Evolutionary conservation across 2,329 filamentous ascomycete genomes (phyloP), one percentile per base, ranked within the genome.

Genomic region (Trichophyton benhamiae): DNA sequence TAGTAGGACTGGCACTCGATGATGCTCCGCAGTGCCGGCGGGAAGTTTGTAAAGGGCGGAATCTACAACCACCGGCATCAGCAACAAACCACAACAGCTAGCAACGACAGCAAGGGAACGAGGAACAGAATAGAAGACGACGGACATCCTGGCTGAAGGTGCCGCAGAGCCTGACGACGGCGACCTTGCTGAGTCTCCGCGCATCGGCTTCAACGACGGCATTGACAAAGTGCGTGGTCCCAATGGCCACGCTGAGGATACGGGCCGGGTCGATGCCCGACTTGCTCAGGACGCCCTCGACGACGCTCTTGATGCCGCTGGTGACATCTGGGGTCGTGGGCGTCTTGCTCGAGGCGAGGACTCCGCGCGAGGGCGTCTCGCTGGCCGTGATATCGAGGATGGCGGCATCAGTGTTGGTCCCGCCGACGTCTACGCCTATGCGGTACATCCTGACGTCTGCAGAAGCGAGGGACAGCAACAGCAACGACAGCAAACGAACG

Each of bases 301-400:
- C 78, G n/a, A 78, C 77, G 8, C 68, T 66, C 63, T 77, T 73
- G 30, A 82, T 79, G 20, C 79, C 80, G 58, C 71, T 73, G 41
- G 79, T 80, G 42, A 80, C 78, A 66, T 81, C 76, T n/a, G 72
- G 65, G 1, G 78, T 81, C 0, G 79, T 82, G 0, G 77, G 70
- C 2, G 78, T 75, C 67, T 82, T 82, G 68, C 76, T 72, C 15
- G 76, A 79, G 3, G 78, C 77, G 3, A 78, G 66, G 7, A 80
- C 75, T 22, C 77, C 76, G 46, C 75, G 73, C 17, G 69, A 70
- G 2, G 72, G 68, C 17, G 66, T 67, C 58, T 73, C 67, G 33
- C 67, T 61, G 11, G 72, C 71, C n/a, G 67, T 71, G 61, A 77
- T 67, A 65, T 79, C 75, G 30, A 80, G 70, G 59, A 80, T 72